phyloP scores from a whole-genome alignment of 2,329 filamentous ascomycete species.

The Ramularia endophylla region DNA sequence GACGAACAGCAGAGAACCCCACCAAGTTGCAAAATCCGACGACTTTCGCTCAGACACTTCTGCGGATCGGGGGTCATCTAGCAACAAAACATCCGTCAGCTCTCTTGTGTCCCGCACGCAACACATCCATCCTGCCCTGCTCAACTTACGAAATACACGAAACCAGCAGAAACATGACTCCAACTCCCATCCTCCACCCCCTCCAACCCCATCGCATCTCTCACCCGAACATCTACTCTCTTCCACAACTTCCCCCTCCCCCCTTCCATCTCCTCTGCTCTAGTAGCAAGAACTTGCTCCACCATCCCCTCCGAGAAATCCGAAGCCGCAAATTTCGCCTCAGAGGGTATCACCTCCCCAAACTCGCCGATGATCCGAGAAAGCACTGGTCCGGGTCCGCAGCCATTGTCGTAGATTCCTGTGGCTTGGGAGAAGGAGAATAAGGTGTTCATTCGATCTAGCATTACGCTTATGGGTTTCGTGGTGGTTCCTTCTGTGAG shows the following conservation, averaged over 20 bases:
- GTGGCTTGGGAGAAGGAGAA: slow-evolving; percentile 24
- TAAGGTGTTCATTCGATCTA: slow-evolving; percentile 21
- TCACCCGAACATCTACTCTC: slow-evolving; percentile 19
- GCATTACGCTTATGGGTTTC: slow-evolving; percentile 19
- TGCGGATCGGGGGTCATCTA: slow-evolving; percentile 16
- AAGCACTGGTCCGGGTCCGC: slow-evolving; percentile 27
- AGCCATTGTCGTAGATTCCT: slow-evolving; percentile 29
- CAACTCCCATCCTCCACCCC: slow-evolving; percentile 17
- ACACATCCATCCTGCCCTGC: too few relatives aligned
- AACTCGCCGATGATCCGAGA: slow-evolving; percentile 21
- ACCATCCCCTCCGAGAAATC: slow-evolving; percentile 31
- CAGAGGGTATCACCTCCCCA: slow-evolving; percentile 14
- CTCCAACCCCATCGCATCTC: slow-evolving; percentile 26
- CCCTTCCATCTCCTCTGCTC: slow-evolving; percentile 20
- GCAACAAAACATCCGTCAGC: background rate
- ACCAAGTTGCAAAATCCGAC: slow-evolving; percentile 20
- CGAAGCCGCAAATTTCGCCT: slow-evolving; percentile 17
- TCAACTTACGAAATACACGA: slow-evolving; percentile 28
- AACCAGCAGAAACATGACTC: slow-evolving; percentile 29
- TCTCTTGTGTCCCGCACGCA: too few relatives aligned
- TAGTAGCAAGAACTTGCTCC: slow-evolving; percentile 14
- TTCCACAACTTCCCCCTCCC: slow-evolving; percentile 23
- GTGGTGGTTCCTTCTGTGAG: slow-evolving; percentile 13
- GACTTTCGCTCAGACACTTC: slow-evolving; percentile 22
- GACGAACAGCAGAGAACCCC: slow-evolving; percentile 24